phyloP scores from a whole-genome alignment of 2,329 filamentous ascomycete genomes.

The Xylariales sp. region DNA sequence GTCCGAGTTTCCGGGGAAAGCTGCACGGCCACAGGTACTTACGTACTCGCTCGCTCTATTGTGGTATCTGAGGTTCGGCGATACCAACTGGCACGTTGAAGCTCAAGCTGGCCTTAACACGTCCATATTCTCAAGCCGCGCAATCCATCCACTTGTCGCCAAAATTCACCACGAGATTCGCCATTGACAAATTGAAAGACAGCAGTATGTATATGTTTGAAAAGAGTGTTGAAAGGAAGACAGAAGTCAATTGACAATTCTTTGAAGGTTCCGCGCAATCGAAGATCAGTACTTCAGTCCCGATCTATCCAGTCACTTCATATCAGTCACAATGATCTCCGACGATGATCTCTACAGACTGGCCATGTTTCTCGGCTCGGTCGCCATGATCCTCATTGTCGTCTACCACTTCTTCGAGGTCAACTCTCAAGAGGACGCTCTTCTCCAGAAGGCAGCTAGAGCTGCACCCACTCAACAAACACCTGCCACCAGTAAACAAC shows the following conservation, averaged over 20 bases:
- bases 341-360: conserved; percentile 88
- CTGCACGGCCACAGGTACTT: conserved; percentile 1
- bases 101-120: conserved; percentile 7
- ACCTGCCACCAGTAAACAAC: conserved; percentile 19
- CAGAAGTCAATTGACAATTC: background rate
- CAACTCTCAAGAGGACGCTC: conserved; percentile 53
- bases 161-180: background rate
- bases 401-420: conserved; percentile 95
- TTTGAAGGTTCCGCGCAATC: conserved; percentile 3
- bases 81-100: background rate
- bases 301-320: too few relatives aligned
- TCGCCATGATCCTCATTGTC: conserved; percentile 87
- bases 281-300: too few relatives aligned
- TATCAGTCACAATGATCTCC: conserved; percentile 73
- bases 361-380: conserved; percentile 86
- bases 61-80: too few relatives aligned
- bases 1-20: background rate
- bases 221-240: too few relatives aligned
- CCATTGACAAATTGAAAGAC: too few relatives aligned
- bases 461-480: conserved; percentile 21
- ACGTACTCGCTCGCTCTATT: background rate
- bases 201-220: background rate
- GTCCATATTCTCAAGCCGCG: conserved; percentile 5
- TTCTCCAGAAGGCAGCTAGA: conserved; percentile 23
- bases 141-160: conserved; percentile 9